These are phyloP conservation scores for Barnettozyma vustinii DNA, from an alignment of 805 yeast species.

Conservation along the genomic window DNA sequence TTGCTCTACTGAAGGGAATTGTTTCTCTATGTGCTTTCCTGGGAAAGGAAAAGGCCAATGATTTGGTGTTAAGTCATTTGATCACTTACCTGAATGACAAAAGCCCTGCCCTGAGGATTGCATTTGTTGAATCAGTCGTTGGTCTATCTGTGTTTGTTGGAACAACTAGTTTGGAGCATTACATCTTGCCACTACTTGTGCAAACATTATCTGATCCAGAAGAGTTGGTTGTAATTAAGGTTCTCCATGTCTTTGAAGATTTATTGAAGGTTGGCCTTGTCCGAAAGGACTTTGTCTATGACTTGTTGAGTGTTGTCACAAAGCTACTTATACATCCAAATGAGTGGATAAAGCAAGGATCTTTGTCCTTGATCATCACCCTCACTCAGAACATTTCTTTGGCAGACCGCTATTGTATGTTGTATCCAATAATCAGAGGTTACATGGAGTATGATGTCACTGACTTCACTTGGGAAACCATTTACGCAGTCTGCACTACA, in stretches of 20 bases:
- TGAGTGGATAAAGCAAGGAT: constrained; percentile 72
- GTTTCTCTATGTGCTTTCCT: constrained; percentile 73
- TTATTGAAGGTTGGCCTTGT: constrained; percentile 54
- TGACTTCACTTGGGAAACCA: constrained; percentile 57
- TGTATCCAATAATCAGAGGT: constrained; percentile 75
- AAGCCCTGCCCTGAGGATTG: constrained; percentile 58
- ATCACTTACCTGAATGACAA: constrained; percentile 88
- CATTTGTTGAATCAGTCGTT: constrained; percentile 66
- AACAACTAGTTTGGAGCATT: constrained; percentile 75
- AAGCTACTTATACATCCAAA: constrained; percentile 79
- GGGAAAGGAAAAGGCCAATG: constrained; percentile 85
- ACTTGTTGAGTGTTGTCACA: constrained; percentile 43
- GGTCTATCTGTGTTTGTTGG: constrained; percentile 80
- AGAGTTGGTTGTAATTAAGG: constrained; percentile 71
- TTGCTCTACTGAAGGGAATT: constrained; percentile 66
- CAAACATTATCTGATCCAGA: constrained; percentile 84
- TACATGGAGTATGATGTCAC: constrained; percentile 73
- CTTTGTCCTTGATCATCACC: constrained; percentile 54
- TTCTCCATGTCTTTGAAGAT: constrained; percentile 53
- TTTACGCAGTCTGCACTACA: constrained; percentile 61
- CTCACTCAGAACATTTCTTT: constrained; percentile 57
- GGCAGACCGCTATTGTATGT: constrained; percentile 79
- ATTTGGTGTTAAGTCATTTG: constrained; percentile 80
- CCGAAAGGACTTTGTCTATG: constrained; percentile 46
- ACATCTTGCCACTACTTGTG: constrained; percentile 74